Conservation (phyloP, 1,139 yeast genomes). For the Debaryomyces fabryi region DNA sequence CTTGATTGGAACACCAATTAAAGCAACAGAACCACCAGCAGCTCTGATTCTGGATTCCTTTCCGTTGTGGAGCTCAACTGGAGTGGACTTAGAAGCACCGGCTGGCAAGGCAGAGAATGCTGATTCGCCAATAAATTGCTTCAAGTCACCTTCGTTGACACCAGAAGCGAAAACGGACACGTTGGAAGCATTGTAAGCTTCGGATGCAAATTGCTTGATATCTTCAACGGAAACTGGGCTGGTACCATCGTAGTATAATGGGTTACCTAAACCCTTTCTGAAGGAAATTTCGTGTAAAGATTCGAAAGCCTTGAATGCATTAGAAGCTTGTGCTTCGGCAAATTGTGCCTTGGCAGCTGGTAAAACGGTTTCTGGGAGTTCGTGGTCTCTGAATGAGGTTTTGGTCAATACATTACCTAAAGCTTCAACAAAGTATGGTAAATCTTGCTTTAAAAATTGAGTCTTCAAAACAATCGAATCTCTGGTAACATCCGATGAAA, state of each 20-base stretch:
- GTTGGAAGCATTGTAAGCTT: constrained; percentile 71
- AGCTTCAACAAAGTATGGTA: constrained; percentile 90
- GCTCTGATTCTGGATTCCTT: constrained; percentile 76
- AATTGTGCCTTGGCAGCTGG: constrained; percentile 73
- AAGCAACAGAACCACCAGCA: constrained; percentile 69
- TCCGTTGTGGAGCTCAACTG: constrained; percentile 58
- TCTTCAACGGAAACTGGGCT: constrained; percentile 64
- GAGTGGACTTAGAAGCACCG: constrained; percentile 51
- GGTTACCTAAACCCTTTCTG: constrained; percentile 88
- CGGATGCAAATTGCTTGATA: constrained; percentile 65
- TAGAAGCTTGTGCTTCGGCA: constrained; percentile 47
- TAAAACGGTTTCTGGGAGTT: constrained; percentile 75
- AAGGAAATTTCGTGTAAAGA: constrained; percentile 79
- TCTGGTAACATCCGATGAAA: constrained; percentile 73
- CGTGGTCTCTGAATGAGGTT: constrained; percentile 80
- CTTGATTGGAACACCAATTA: constrained; percentile 79
- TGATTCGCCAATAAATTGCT: constrained; percentile 66
- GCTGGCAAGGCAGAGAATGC: constrained; percentile 65
- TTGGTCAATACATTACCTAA: constrained; percentile 75
- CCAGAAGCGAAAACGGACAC: constrained; percentile 75
- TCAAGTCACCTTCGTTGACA: constrained; percentile 71
- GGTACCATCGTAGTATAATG: constrained; percentile 73
- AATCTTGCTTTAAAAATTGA: constrained; percentile 79
- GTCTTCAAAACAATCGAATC: constrained; percentile 82
- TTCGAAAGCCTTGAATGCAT: constrained; percentile 70